These are phyloP conservation scores for Nectriaceae sp. DNA, from an alignment of 2,329 filamentous ascomycete genomes.

Conservation along the genomic window DNA sequence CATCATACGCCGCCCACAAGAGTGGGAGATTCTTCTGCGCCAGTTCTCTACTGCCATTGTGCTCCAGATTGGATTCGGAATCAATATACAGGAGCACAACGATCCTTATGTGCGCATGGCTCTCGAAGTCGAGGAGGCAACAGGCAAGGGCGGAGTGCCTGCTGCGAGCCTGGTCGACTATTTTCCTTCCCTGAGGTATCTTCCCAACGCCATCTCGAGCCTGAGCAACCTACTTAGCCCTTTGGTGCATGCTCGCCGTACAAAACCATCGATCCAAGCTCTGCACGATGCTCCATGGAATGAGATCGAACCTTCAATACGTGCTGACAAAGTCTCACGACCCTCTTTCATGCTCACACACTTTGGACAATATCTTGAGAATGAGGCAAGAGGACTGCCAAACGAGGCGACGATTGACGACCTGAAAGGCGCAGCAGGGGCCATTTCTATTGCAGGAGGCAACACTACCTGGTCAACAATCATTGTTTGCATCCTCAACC, in stretches of 20 bases:
- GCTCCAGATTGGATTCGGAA: background rate
- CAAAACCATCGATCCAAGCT: background rate
- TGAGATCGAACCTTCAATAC: background rate
- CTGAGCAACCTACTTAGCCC: background rate
- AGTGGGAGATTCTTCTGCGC: background rate
- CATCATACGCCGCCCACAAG: background rate
- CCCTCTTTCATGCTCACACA: background rate
- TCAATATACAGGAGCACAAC: background rate
- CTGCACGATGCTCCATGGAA: background rate
- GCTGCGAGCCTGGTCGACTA: background rate
- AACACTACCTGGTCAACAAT: constrained; percentile 26
- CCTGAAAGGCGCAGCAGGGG: constrained; percentile 10
- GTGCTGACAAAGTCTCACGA: background rate
- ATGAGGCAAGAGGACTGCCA: background rate
- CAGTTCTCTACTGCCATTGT: background rate
- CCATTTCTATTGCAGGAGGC: constrained; percentile 13
- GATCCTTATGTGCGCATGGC: background rate
- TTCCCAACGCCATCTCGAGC: background rate
- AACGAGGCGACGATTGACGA: constrained; percentile 3
- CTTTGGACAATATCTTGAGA: background rate
- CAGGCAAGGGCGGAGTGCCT: background rate
- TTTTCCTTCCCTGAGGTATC: background rate
- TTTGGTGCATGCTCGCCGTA: background rate
- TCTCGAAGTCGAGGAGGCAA: background rate
- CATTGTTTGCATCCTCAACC: constrained; percentile 46